These are phyloP conservation scores for Monosporozyma unispora DNA, from an alignment of 805 yeast species.

Conservation along the genomic window DNA sequence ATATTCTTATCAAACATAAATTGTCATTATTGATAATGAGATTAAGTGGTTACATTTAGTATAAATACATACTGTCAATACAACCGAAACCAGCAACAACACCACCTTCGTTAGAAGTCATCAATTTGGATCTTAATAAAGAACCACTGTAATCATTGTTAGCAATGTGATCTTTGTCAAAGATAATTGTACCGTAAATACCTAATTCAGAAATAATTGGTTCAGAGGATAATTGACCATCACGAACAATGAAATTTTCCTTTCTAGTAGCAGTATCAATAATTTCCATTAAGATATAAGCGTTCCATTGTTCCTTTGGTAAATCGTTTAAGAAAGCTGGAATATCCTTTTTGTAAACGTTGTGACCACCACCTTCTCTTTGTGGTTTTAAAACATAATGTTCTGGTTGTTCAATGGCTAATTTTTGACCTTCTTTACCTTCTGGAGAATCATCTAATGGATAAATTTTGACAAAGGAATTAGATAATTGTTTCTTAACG, in stretches of 20 bases:
- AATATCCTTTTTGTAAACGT: slow-evolving; percentile 78
- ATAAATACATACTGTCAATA: slow-evolving; percentile 60
- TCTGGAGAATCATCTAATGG: slow-evolving; percentile 68
- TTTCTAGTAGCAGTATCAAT: slow-evolving; percentile 62
- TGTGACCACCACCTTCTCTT: slow-evolving; percentile 98
- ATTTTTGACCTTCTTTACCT: slow-evolving; percentile 52
- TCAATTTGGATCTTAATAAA: slow-evolving; percentile 80
- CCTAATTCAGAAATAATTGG: slow-evolving; percentile 87
- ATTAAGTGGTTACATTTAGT: background rate
- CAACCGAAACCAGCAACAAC: slow-evolving; percentile 99
- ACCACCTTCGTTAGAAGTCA: slow-evolving; percentile 91
- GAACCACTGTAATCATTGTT: slow-evolving; percentile 71
- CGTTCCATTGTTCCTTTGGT: slow-evolving; percentile 72
- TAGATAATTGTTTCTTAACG: slow-evolving; percentile 25
- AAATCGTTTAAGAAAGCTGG: slow-evolving; percentile 57
- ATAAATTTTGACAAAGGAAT: slow-evolving; percentile 76
- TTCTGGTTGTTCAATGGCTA: slow-evolving; percentile 62
- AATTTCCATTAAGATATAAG: slow-evolving; percentile 88
- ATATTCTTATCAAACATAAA: no score
- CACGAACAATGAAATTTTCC: slow-evolving; percentile 62
- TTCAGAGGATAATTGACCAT: slow-evolving; percentile 53
- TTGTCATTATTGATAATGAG: background rate
- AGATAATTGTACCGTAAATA: slow-evolving; percentile 72
- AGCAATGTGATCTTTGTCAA: slow-evolving; percentile 54
- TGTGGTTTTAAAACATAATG: slow-evolving; percentile 89